Evolutionary conservation across 768 basidiomycete species (phyloP).

Genomic region (Mrakia hoshinonis): DNA sequence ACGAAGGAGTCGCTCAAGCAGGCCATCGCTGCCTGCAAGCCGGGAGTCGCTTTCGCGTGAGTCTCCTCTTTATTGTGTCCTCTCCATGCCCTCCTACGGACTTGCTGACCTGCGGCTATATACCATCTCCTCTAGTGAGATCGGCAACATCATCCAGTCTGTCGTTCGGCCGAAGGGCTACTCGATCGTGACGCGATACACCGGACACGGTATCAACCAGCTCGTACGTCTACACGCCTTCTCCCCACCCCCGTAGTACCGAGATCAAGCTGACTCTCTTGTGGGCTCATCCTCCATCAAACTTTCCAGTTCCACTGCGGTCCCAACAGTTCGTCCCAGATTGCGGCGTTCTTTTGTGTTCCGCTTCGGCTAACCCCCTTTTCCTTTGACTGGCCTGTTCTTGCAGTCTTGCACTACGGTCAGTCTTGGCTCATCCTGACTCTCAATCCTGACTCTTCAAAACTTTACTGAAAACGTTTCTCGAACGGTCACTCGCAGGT

Average conservation of each 20-base stretch:
- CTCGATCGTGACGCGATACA: constrained; percentile 83
- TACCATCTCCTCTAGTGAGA: too few relatives aligned
- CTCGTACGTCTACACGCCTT: constrained; percentile 33
- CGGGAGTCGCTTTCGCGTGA: constrained; percentile 74
- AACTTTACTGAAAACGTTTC: too few relatives aligned
- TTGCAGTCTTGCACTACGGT: constrained; percentile 70
- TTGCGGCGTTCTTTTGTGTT: not conserved
- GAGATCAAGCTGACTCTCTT: not conserved
- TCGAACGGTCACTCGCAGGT: too few relatives aligned
- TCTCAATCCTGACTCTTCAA: too few relatives aligned
- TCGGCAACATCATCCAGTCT: constrained; percentile 53
- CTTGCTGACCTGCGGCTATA: too few relatives aligned
- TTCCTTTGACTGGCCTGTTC: not conserved
- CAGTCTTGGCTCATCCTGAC: constrained; percentile 41
- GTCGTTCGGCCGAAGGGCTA: constrained; percentile 74
- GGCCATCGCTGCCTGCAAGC: constrained; percentile 86
- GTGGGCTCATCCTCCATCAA: not conserved
- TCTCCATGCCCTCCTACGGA: too few relatives aligned
- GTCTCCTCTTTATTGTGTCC: constrained; percentile 37
- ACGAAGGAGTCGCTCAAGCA: constrained; percentile 77
- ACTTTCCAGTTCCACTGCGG: constrained; percentile 58
- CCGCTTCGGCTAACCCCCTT: not conserved
- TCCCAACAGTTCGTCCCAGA: constrained; percentile 54
- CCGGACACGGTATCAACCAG: constrained; percentile 80
- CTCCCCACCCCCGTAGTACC: not conserved